These are phyloP conservation scores for Phytophthora multivora DNA, from an alignment of 352 stramenopile genomes.

Conservation along the genomic window DNA sequence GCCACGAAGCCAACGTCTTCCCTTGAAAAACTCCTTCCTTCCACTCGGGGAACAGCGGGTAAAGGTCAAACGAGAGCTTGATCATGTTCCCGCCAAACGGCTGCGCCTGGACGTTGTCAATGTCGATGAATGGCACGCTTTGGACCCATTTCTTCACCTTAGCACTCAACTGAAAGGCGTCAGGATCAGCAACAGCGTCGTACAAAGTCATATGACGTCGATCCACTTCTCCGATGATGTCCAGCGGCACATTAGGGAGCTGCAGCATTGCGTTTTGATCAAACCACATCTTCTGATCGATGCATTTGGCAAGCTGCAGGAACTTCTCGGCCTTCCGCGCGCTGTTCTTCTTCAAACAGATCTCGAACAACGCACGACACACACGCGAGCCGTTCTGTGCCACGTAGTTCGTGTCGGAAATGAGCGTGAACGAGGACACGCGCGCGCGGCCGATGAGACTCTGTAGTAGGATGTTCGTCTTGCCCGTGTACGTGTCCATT, in stretches of 20 bases:
- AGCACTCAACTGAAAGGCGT: conserved; percentile 44
- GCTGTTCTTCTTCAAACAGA: conserved; percentile 93
- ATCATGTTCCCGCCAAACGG: conserved; percentile 97
- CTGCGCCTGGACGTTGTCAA: conserved; percentile 84
- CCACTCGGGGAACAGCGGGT: conserved; percentile 75
- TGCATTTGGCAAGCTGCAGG: conserved; percentile 95
- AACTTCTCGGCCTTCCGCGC: conserved; percentile 92
- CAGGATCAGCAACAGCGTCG: conserved; percentile 47
- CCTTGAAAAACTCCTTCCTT: conserved; percentile 62
- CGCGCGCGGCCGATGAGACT: conserved; percentile 67
- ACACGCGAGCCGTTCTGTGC: conserved; percentile 98
- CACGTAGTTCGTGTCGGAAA: conserved; percentile 99
- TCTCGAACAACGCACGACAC: conserved; percentile 98
- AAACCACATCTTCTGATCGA: conserved; percentile 98
- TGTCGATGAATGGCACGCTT: conserved; percentile 70
- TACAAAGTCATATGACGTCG: conserved; percentile 66
- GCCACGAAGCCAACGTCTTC: conserved; percentile 89
- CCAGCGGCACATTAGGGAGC: conserved; percentile 89
- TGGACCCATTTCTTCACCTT: conserved; percentile 79
- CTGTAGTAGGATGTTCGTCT: conserved; percentile 98
- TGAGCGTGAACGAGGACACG: conserved; percentile 97
- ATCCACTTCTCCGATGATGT: conserved; percentile 90
- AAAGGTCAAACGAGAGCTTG: conserved; percentile 84
- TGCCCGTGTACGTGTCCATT: conserved; percentile 93
- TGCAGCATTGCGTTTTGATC: conserved; percentile 95